Percentiles rank a stretch among this genome's conserved stretches.
Evolutionary conservation across 2,329 filamentous ascomycete species (phyloP).

Genomic region (Podosphaera fusca): DNA sequence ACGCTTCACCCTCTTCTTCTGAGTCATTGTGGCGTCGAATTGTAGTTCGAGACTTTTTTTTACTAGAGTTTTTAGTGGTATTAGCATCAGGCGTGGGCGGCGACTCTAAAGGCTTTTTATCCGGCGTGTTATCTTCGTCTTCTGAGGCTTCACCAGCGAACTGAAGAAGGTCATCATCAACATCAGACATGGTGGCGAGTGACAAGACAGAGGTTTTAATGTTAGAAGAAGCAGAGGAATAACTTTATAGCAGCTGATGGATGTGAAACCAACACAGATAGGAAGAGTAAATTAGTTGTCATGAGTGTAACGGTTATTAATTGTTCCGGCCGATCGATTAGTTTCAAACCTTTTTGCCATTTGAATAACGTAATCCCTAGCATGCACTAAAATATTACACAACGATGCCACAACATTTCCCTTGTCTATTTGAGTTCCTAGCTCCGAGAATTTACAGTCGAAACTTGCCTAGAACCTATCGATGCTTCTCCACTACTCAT

Average conservation of each 20-base stretch:
- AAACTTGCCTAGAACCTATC: slow-evolving; percentile 5
- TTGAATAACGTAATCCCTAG: background rate
- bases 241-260: no score
- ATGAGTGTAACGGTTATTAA: background rate
- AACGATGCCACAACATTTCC: slow-evolving; percentile 2
- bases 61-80: slow-evolving; percentile 22
- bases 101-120: slow-evolving; percentile 29
- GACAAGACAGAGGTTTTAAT: background rate
- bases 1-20: slow-evolving; percentile 69
- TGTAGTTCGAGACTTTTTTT: slow-evolving; percentile 17
- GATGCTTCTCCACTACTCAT: slow-evolving; percentile 8
- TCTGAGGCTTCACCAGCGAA: slow-evolving; percentile 56
- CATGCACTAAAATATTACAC: background rate
- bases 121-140: slow-evolving; percentile 26
- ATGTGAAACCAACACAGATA: no score
- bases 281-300: no score
- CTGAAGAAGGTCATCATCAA: slow-evolving; percentile 84
- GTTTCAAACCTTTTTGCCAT: background rate
- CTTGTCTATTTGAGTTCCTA: slow-evolving; percentile 19
- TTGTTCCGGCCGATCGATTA: background rate
- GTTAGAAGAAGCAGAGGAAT: no score
- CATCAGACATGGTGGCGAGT: slow-evolving; percentile 39
- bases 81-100: slow-evolving; percentile 27
- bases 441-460: slow-evolving; percentile 13
- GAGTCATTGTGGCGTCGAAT: slow-evolving; percentile 29